Conservation (phyloP, 768 basidiomycete genomes). For the Tulasnella sp. region DNA sequence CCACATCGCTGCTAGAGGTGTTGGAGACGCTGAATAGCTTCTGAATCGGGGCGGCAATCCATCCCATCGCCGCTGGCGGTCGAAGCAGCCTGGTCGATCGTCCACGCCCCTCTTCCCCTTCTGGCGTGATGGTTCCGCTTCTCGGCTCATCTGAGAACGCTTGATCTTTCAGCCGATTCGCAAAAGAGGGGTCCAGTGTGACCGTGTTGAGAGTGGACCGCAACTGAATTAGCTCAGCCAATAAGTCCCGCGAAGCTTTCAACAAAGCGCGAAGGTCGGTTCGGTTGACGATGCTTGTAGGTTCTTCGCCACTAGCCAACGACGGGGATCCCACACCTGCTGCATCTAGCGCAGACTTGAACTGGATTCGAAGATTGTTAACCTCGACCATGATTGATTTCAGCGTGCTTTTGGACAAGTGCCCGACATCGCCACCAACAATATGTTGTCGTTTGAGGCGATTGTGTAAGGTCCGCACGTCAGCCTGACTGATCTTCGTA, state of each 20-base stretch:
- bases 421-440: conserved; percentile 73
- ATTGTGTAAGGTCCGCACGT: conserved; percentile 81
- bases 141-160: conserved; percentile 37
- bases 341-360: conserved; percentile 49
- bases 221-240: conserved; percentile 76
- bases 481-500: conserved; percentile 63
- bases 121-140: conserved; percentile 10
- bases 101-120: conserved; percentile 36
- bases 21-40: conserved; percentile 33
- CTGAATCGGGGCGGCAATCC: conserved; percentile 36
- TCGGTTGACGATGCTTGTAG: conserved; percentile 54
- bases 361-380: conserved; percentile 63
- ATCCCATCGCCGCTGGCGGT: conserved; percentile 22
- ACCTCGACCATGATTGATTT: conserved; percentile 69
- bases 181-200: conserved; percentile 79
- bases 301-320: conserved; percentile 60
- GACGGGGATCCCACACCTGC: conserved; percentile 39
- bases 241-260: conserved; percentile 79
- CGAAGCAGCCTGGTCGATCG: background rate
- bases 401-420: conserved; percentile 81
- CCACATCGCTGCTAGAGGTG: background rate
- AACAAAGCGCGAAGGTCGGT: conserved; percentile 79
- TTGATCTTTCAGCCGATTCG: conserved; percentile 64
- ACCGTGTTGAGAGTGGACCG: conserved; percentile 83
- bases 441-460: conserved; percentile 86